Base-by-base conservation (phyloP, 78 protist species). In the Dictyostelium intermedium region DNA sequence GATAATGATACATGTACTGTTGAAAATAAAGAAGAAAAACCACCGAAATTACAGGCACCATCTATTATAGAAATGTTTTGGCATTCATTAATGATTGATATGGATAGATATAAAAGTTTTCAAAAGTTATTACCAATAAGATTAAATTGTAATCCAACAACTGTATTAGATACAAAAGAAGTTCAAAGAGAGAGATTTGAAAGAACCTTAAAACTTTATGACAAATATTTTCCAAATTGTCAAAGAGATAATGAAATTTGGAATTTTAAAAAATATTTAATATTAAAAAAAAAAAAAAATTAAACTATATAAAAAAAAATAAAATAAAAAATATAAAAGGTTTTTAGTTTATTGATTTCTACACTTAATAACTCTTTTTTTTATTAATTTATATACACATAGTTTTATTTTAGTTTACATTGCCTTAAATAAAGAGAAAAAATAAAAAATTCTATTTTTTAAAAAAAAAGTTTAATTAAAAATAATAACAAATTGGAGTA, bases 401-500 rank as follows among this genome's bases (percentile, higher is more conserved):
- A n/a, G n/a, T n/a, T n/a, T n/a, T n/a, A n/a, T n/a, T n/a, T n/a
- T n/a, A n/a, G n/a, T n/a, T n/a, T n/a, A n/a, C n/a, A n/a, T n/a
- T n/a, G n/a, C n/a, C n/a, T n/a, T n/a, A n/a, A n/a, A n/a, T n/a
- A n/a, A n/a, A n/a, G n/a, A n/a, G n/a, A n/a, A 39, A 39, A 39
- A 39, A 39, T 5, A 39, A 39, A 39, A 39, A 39, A 39, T 5
- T 4, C 43, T 39, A 39, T n/a, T n/a, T n/a, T n/a, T n/a, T n/a
- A 39, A 4, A 39, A 39, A 39, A 39, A 39, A 39, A 39, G 4
- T 5, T 4, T 39, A 39, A 39, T 60, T 60, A 63, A 63, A 9
- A 66, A 66, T 66, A 66, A 25, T 66, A 66, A 66, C 74, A 66
- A 66, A 66, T 30, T 66, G 74, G 74, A 66, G 74, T 66, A 11